Base-by-base conservation (phyloP, 352 stramenopile genomes). In the Pythium plurisporium region DNA sequence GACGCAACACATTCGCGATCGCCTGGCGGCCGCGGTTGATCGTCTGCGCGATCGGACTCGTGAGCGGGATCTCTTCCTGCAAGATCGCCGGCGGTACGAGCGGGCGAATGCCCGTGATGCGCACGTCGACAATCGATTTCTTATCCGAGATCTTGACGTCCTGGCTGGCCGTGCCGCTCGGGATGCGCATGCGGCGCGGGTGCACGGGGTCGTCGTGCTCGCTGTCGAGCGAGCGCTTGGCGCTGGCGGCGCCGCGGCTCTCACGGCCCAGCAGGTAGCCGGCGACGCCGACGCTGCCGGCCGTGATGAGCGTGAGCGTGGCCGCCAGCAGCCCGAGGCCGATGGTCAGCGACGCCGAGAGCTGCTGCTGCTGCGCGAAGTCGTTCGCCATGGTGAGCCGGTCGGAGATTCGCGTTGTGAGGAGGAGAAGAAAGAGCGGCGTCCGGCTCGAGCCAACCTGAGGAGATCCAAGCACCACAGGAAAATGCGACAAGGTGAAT, bases 121-220 rank as follows among this genome's bases (percentile, higher is more conserved):
- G 86, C 61, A 94, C 85, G 62, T 96, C 86, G 55, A 94, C 73
- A 33, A 96, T 89, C 5, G 80, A 72, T 46, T 90, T 82, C 67
- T 87, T 92, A 70, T 94, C 85, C 59, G 78, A 77, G 69, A 92
- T 87, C 55, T 87, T 87, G 41, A 92, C 79, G 50, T 94, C 79
- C 53, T 92, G 79, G 48, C 77, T 81, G 22, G 76, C 74, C n/a
- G 67, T 73, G 42, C 74, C 74, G 57, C 77, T 89, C 8, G 82
- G 74, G 42, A 90, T 81, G 26, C 78, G 79, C 60, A 86, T 45
- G 8, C 79, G 79, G 50, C 67, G 81, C 37, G 40, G 65, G 20
- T 59, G 64, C 41, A 44, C n/a, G 14, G 43, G 17, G 4, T 55
- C 55, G 9, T 50, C 50, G 14, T 40, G 20, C 25, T 65, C 42